These are phyloP conservation scores for Fraxinus sp. DNA, from an alignment of 305 asterid genomes.

Conservation along the genomic window DNA sequence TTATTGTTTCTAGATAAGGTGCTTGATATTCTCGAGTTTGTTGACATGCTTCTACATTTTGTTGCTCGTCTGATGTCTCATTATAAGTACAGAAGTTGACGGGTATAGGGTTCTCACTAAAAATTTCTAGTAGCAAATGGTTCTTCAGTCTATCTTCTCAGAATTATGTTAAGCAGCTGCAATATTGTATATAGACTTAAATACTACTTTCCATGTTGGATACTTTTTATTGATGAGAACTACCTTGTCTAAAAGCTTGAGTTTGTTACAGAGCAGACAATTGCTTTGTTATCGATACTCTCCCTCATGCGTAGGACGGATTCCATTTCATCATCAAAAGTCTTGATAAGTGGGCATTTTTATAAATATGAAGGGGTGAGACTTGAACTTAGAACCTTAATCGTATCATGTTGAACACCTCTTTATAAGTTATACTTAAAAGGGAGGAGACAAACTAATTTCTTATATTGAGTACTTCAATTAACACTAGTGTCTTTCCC, in stretches of 20 bases:
- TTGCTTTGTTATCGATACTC: neutral
- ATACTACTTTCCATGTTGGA: neutral
- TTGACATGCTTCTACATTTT: neutral
- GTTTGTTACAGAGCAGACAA: neutral
- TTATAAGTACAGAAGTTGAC: neutral
- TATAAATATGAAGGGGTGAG: neutral
- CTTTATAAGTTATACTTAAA: neutral
- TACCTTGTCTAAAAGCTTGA: neutral
- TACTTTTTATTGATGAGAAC: neutral
- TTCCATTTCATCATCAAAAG: neutral
- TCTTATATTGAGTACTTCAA: neutral
- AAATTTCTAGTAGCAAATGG: neutral
- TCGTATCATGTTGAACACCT: neutral
- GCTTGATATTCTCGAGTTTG: neutral
- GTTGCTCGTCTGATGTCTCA: neutral
- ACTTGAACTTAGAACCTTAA: neutral
- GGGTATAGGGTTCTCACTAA: neutral
- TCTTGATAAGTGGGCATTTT: neutral
- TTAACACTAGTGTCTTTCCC: neutral
- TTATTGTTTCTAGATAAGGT: neutral
- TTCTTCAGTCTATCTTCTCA: neutral
- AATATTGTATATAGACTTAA: neutral
- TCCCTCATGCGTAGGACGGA: neutral
- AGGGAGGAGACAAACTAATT: neutral
- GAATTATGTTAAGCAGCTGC: neutral